phyloP scores from a whole-genome alignment of 1,139 yeast genomes.

The Nadsonia starkeyi-henricii region DNA sequence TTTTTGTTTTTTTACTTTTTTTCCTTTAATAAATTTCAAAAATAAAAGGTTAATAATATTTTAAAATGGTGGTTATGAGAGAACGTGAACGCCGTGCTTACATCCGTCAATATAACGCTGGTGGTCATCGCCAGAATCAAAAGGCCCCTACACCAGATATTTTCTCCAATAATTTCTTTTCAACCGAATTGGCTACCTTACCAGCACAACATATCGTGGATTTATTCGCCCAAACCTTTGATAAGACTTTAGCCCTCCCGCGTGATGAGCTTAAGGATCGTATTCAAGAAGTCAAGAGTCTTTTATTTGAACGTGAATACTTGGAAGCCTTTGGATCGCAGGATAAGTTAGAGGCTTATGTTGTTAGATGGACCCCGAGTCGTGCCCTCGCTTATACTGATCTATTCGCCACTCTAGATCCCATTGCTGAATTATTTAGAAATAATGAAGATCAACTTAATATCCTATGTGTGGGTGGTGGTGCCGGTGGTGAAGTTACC shows the following conservation, averaged over 20 bases:
- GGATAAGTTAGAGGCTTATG: conserved; percentile 60
- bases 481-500: conserved; percentile 75
- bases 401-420: conserved; percentile 31
- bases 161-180: neutral
- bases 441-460: conserved; percentile 16
- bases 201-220: conserved; percentile 13
- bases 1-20: neutral
- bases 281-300: conserved; percentile 58
- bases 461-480: conserved; percentile 68
- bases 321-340: conserved; percentile 50
- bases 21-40: too few relatives aligned
- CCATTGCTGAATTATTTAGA: conserved; percentile 4
- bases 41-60: too few relatives aligned
- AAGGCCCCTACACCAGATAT: neutral
- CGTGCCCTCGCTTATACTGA: conserved; percentile 63
- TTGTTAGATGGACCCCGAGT: conserved; percentile 76
- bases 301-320: conserved; percentile 57
- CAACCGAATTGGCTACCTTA: neutral
- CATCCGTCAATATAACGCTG: conserved; percentile 1
- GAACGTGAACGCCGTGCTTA: neutral
- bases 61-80: neutral
- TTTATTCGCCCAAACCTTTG: conserved; percentile 16
- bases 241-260: conserved; percentile 13
- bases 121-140: conserved; percentile 2
- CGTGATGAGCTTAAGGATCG: conserved; percentile 10